Base-by-base conservation (phyloP, 2,329 filamentous ascomycete genomes). In the Chaetomiaceae sp. region DNA sequence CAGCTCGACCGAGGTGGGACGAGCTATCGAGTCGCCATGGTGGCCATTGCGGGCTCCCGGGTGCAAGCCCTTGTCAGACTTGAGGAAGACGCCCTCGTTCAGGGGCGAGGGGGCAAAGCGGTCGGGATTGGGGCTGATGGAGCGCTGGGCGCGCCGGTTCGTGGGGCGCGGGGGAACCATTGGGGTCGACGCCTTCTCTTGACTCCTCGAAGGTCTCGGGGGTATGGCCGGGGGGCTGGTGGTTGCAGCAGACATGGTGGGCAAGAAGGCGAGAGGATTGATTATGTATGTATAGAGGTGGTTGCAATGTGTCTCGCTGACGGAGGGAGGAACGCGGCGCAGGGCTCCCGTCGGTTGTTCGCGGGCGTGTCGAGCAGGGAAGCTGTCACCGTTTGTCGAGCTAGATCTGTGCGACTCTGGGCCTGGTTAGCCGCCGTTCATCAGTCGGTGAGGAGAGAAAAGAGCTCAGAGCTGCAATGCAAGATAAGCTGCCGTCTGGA, bases 81-180 rank as follows among this genome's bases (percentile, higher is more conserved):
- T 75, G 58, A 71, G 60, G 55, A 85, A 81, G 9, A 74, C 70
- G 53, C 75, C 80, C 64, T 90, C 88, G 68, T 92, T 94, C 64
- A 96, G 76, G 8, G 92, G 92, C 48, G 91, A 96, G 47, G 83
- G 89, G 33, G 90, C 88, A 68, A 88, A 96, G 63, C 85, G 85
- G 63, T 89, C 86, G 62, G 85, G 83, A 62, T 83, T 81, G 39
- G 89, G 89, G 51, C 90, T 95, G 58, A 85, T 69, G 27, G 89
- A 89, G 69, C 90, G 87, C 60, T 90, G 85, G 63, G 83, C 66
- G 42, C 87, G 87, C 67, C 85, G 85, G 62, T 76, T 76, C 48
- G 69, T 61, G 4, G 91, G 91, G 58, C 91, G 88, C 57, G 90
- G 87, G 59, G 91, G 91, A 45, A 96, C 79, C 65, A 81, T 82